Conservation (phyloP, 208 protist genomes). For the Leishmania major region DNA sequence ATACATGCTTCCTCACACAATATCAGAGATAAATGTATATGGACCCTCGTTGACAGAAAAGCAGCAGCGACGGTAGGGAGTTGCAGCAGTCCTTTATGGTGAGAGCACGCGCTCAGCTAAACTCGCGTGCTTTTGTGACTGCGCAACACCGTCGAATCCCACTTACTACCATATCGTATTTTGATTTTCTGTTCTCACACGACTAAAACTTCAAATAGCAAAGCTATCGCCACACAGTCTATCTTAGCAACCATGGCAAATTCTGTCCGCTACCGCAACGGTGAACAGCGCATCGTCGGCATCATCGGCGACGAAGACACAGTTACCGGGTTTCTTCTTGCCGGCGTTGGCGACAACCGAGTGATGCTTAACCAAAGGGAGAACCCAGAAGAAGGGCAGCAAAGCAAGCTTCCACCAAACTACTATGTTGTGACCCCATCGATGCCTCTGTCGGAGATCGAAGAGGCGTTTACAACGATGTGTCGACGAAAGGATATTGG, state of each 20-base stretch:
- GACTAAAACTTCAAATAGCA: neutral
- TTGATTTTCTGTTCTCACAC: neutral
- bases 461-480: slow-evolving; percentile 93
- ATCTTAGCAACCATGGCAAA: slow-evolving; percentile 31
- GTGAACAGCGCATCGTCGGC: slow-evolving; percentile 81
- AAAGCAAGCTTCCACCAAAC: slow-evolving; percentile 61
- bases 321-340: slow-evolving; percentile 96
- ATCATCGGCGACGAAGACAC: slow-evolving; percentile 97
- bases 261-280: slow-evolving; percentile 62
- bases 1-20: neutral
- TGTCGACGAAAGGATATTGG: slow-evolving; percentile 90
- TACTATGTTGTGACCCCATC: slow-evolving; percentile 93
- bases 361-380: slow-evolving; percentile 19
- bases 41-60: neutral
- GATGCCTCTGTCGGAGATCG: slow-evolving; percentile 91
- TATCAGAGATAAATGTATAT: neutral
- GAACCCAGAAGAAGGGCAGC: slow-evolving; percentile 15
- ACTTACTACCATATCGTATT: neutral
- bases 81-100: neutral
- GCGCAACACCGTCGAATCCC: neutral
- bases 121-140: neutral
- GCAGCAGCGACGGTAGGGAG: neutral
- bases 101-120: neutral
- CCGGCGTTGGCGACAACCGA: slow-evolving; percentile 94
- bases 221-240: neutral